Base-by-base conservation (phyloP, 2,329 filamentous ascomycete genomes). In the Chaetomium sp. region DNA sequence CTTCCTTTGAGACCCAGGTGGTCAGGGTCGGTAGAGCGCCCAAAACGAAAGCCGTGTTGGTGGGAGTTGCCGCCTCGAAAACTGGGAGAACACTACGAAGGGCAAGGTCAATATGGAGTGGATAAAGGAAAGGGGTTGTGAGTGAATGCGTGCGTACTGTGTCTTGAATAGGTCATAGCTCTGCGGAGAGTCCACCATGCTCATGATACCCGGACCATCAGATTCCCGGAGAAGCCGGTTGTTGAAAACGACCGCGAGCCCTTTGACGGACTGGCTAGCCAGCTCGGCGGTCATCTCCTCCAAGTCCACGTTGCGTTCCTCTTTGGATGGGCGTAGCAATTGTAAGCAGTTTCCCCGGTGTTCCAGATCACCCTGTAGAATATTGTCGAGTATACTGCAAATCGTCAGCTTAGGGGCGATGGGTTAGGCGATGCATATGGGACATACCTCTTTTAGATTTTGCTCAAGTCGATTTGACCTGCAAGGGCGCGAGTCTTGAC, bases 101-200 rank as follows among this genome's bases (percentile, higher is more conserved):
- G 23, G 16, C 21, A 23, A 8, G 2, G 54, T n/a, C 13, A 23
- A 42, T 3, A 13, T 2, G 33, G 9, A 9, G 53, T 3, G 23
- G 3, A 42, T 1, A 12, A 12, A 4, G 16, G 38, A 12, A 4
- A 4, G 19, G 6, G 4, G 55, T 12, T 29, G 19, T 29, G 21
- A 23, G 10, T 5, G 47, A 38, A 13, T 38, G 12, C 9, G 53
- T 13, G 35, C 55, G 21, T 29, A 57, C 55, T 23, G 35, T 29
- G 55, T 57, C 55, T 29, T 57, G 38, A 57, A 57, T 4, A 47
- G 12, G 25, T 47, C 55, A 31, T 27, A 57, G 13, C 29, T 38
- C 19, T 47, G 25, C 23, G 12, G 19, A n/a, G 1, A 19, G 23
- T n/a, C 12, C 9, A 57, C 16, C 55, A 57, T 25, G 35, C 3